Evolutionary conservation across 768 basidiomycete genomes (phyloP).

Genomic region (Pulveroboletus frians): DNA sequence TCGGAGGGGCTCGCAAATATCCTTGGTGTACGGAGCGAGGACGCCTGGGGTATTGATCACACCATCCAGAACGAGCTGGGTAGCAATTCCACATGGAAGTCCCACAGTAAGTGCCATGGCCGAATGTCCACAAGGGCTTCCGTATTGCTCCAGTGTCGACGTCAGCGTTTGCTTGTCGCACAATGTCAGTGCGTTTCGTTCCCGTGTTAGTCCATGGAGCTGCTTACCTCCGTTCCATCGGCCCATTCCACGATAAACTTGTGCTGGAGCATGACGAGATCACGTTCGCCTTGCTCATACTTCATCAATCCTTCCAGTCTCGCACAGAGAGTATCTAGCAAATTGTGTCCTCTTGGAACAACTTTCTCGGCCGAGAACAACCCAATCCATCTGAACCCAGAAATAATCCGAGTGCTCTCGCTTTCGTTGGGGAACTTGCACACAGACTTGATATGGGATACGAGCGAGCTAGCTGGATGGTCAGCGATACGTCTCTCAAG

Average conservation of each 20-base stretch:
- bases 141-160: constrained; percentile 88
- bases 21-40: constrained; percentile 80
- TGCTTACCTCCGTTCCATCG: constrained; percentile 66
- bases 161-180: constrained; percentile 69
- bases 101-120: constrained; percentile 94
- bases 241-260: constrained; percentile 90
- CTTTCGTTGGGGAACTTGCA: constrained; percentile 66
- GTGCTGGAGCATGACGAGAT: constrained; percentile 97
- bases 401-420: constrained; percentile 75
- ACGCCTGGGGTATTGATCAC: constrained; percentile 74
- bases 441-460: constrained; percentile 64
- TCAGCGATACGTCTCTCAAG: not conserved
- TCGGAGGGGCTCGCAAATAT: constrained; percentile 74
- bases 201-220: not conserved
- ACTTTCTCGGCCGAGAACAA: constrained; percentile 73
- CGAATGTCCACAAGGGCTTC: constrained; percentile 69
- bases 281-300: constrained; percentile 86
- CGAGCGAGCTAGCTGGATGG: constrained; percentile 49
- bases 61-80: constrained; percentile 88
- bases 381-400: constrained; percentile 91
- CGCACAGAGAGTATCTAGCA: constrained; percentile 92
- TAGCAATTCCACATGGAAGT: constrained; percentile 89
- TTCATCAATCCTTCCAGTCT: constrained; percentile 88
- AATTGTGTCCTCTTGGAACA: constrained; percentile 59
- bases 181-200: constrained; percentile 3